phyloP scores from a whole-genome alignment of 208 protist species.

The Crithidia brevicula region DNA sequence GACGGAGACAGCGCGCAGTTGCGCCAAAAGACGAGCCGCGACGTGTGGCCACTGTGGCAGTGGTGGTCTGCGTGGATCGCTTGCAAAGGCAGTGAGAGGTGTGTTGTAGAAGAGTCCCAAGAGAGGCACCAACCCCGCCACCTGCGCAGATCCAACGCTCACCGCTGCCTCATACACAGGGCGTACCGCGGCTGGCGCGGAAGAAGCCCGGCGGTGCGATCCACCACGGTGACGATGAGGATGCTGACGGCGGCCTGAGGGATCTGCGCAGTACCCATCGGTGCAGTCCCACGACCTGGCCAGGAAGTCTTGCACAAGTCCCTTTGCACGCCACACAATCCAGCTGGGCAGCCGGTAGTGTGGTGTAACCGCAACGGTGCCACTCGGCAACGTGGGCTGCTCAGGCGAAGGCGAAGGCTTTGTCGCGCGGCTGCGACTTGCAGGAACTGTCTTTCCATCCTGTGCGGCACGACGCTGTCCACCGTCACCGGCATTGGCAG shows the following conservation, averaged over 20 bases:
- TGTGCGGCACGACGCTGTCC: no score
- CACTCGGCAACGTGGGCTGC: no score
- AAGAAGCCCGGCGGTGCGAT: background rate
- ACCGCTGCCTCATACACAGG: background rate
- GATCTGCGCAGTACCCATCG: background rate
- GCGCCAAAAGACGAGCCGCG: conserved; percentile 9
- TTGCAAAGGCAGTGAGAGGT: conserved; percentile 11
- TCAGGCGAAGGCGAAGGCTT: no score
- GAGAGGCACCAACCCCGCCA: conserved; percentile 17
- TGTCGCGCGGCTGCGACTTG: no score
- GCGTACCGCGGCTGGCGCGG: background rate
- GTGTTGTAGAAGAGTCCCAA: conserved; percentile 14
- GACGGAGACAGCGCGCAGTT: conserved; percentile 20
- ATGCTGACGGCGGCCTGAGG: background rate
- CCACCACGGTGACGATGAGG: background rate
- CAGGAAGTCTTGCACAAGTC: conserved; percentile 36
- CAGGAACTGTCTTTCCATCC: no score
- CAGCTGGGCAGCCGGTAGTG: conserved; percentile 35
- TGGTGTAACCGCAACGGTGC: no score
- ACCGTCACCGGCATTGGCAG: no score
- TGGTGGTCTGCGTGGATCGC: background rate
- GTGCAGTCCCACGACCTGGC: background rate
- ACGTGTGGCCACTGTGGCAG: conserved; percentile 19
- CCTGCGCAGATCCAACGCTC: conserved; percentile 3
- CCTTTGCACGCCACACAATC: conserved; percentile 34